Evolutionary conservation across 495 filamentous ascomycete genomes (phyloP), one percentile per base, ranked within the genome.

Genomic region (Aspergillus ellipticus): DNA sequence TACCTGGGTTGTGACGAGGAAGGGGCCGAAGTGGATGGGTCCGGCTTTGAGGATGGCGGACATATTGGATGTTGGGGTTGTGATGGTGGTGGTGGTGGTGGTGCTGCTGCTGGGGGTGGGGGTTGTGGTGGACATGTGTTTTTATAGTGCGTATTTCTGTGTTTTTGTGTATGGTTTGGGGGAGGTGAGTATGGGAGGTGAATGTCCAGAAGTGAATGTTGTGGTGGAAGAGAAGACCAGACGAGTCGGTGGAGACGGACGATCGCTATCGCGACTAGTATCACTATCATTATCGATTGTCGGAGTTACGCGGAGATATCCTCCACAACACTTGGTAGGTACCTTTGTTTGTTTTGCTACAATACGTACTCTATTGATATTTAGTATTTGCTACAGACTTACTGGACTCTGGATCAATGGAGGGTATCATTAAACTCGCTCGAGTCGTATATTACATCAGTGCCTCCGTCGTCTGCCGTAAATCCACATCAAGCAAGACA

Each of bases 1-100:
- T 62, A 79, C 76, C 61, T 79, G 76, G 11, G 74, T 66, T 39
- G 74, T 79, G 16, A 79, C 76, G 6, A 72, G 56, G 55, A 79
- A 79, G 20, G 74, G 66, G 22, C 76, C 76, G 56, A 79, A 79
- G 58, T 75, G 61, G 35, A 76, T 73, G 39, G 75, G 74, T 7
- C 58, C 62, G 45, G 65, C 59, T 66, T 70, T 71, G 28, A 68
- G 58, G 42, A 60, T 51, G 42, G 24, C 19, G 16, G 42, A 17
- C 6, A 20, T 15, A 3, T 15, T 45, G 7, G 42, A n/a, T 26
- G 31, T 17, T 28, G 50, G 8, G 11, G n/a, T 41, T 9, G 24
- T 17, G 21, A 58, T 51, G 22, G 59, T 48, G 59, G 64, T 64
- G 26, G 53, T 48, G 50, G 56, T 6, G 17, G 57, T 46, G 61